Conservation (phyloP, 106 monocot species). For the Agapanthus africanus region DNA sequence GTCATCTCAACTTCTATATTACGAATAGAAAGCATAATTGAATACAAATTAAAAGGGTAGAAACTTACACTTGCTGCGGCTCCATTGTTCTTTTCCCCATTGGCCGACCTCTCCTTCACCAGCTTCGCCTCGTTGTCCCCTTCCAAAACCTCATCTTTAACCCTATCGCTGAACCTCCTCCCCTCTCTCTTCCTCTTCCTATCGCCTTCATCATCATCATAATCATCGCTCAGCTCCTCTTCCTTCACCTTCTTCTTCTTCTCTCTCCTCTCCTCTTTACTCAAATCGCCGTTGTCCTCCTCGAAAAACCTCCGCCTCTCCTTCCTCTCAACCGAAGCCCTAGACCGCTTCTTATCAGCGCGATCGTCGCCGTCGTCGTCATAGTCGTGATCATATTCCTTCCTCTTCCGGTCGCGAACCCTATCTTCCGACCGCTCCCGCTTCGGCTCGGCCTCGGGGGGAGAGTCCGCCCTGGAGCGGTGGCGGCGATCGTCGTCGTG, state of each 20-base stretch:
- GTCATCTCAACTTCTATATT: neutral
- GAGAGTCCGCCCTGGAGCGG: slow-evolving; percentile 1
- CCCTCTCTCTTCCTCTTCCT: slow-evolving; percentile 13
- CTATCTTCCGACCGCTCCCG: slow-evolving; percentile 24
- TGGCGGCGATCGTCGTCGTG: slow-evolving; percentile 19
- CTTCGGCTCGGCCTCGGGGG: slow-evolving; percentile 6
- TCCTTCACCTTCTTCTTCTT: slow-evolving; percentile 20
- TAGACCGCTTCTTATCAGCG: slow-evolving; percentile 30
- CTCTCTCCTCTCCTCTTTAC: slow-evolving; percentile 23
- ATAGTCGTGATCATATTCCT: slow-evolving; percentile 24
- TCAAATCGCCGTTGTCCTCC: slow-evolving; percentile 9
- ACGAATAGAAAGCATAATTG: neutral
- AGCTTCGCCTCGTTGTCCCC: neutral
- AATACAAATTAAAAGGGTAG: neutral
- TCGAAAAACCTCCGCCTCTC: slow-evolving; percentile 22
- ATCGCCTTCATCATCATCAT: slow-evolving; percentile 4
- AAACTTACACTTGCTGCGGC: slow-evolving; percentile 36
- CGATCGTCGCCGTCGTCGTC: slow-evolving; percentile 24
- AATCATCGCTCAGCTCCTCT: slow-evolving; percentile 16
- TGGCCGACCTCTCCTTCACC: neutral
- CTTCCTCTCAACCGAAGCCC: slow-evolving; percentile 33
- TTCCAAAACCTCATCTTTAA: slow-evolving; percentile 14
- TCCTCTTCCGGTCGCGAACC: slow-evolving; percentile 53
- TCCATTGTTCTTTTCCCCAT: slow-evolving; percentile 26
- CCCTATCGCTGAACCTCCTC: slow-evolving; percentile 17